phyloP scores from a whole-genome alignment of 177 flowering plant genomes.

The Vitis hybrid region DNA sequence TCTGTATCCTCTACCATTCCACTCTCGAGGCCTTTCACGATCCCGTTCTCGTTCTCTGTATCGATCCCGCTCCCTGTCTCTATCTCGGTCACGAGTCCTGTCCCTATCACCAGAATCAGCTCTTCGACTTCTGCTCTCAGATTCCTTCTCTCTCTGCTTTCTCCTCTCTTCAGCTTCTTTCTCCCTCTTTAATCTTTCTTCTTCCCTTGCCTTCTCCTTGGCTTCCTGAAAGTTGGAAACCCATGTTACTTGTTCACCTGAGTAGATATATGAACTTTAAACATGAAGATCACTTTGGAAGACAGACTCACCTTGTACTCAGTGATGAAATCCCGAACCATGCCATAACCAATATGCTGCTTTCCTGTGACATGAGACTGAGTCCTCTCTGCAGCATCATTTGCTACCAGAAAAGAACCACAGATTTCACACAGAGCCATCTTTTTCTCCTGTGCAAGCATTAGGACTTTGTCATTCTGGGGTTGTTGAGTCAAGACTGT shows the following conservation, averaged over 20 bases:
- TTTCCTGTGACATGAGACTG: conserved; percentile 96
- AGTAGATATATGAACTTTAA: neutral
- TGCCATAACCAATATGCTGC: conserved; percentile 97
- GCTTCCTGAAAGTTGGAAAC: conserved; percentile 49
- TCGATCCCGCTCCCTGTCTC: conserved; percentile 21
- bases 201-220: conserved; percentile 87
- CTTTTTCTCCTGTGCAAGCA: conserved; percentile 91
- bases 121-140: conserved; percentile 53
- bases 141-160: conserved; percentile 74
- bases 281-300: neutral
- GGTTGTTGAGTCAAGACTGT: conserved; percentile 63
- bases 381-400: conserved; percentile 94
- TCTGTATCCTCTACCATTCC: conserved; percentile 58
- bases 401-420: conserved; percentile 94
- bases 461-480: conserved; percentile 54
- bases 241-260: neutral
- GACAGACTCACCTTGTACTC: conserved; percentile 63
- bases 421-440: conserved; percentile 97
- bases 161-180: conserved; percentile 83
- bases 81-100: conserved; percentile 49
- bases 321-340: conserved; percentile 86
- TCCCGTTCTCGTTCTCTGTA: conserved; percentile 46
- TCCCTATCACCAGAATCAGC: conserved; percentile 73
- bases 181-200: conserved; percentile 78
- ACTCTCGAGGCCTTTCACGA: conserved; percentile 57